phyloP scores from a whole-genome alignment of 1,139 yeast species.

The Suhomyces ambrosiae region DNA sequence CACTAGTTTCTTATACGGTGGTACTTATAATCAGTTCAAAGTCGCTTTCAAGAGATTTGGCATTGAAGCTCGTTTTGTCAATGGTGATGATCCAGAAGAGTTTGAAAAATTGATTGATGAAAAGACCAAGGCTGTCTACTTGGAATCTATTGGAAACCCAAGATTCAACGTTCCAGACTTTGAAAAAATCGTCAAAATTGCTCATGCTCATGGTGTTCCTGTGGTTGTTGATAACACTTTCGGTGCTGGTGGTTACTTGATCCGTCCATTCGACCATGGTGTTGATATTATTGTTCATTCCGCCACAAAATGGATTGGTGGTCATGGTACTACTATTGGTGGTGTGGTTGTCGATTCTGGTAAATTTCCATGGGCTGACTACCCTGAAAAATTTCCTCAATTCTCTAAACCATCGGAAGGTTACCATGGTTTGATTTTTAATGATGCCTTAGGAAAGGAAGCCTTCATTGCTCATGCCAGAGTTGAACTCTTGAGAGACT shows the following conservation, averaged over 20 bases:
- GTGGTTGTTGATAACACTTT: constrained; percentile 96
- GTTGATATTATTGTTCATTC: constrained; percentile 87
- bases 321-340: constrained; percentile 94
- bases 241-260: constrained; percentile 93
- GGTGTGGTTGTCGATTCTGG: constrained; percentile 92
- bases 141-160: constrained; percentile 95
- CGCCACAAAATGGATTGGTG: constrained; percentile 98
- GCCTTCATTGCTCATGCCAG: constrained; percentile 84
- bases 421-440: constrained; percentile 84
- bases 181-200: constrained; percentile 70
- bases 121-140: constrained; percentile 84
- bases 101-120: constrained; percentile 75
- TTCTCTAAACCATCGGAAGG: constrained; percentile 89
- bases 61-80: constrained; percentile 78
- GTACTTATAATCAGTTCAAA: constrained; percentile 93
- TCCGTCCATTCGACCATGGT: constrained; percentile 85
- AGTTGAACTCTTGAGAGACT: constrained; percentile 85
- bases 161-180: constrained; percentile 91
- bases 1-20: constrained; percentile 90
- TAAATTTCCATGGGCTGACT: constrained; percentile 85
- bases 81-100: constrained; percentile 72
- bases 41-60: constrained; percentile 89
- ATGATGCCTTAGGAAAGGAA: constrained; percentile 76
- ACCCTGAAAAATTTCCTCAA: constrained; percentile 88
- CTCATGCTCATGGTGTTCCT: constrained; percentile 88